Evolutionary conservation across 2,329 filamentous ascomycete genomes (phyloP), one percentile per base, ranked within the genome.

Genomic region (Xylariales sp.): DNA sequence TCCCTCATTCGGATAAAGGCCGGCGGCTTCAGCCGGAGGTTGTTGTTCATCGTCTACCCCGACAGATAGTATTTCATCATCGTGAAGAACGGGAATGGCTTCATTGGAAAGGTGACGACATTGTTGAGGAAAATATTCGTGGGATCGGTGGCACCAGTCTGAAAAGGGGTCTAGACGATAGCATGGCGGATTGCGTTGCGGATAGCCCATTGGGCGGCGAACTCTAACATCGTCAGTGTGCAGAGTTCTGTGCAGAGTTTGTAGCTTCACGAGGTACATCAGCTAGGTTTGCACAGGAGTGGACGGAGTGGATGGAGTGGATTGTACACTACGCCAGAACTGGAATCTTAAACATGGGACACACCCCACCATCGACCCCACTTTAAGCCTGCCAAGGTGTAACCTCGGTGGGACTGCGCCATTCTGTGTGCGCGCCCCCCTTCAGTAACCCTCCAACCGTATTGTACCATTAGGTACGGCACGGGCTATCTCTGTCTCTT

Each of bases 361-460:
- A 41, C 12, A 63, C 43, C 61, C 45, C 46, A 57, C 63, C 30
- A 56, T 30, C 16, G 1, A 46, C 45, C 30, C 62, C 55, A 55
- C 62, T 16, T 16, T 43, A 43, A 34, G 56, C 56, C 50, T 52
- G 32, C 39, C 41, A 54, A 64, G 55, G 57, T 50, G 62, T 41
- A 48, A 65, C 39, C 41, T 62, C n/a, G 56, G 45, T 56, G 57
- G 50, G 50, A 62, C 36, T 62, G 57, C 63, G 34, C 56, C 64
- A 57, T 56, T 39, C 36, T 39, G 8, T 39, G 23, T 23, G 23
- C 23, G 23, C 39, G 10, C 39, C 12, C 39, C 5, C 39, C 39
- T 3, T 34, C 32, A 36, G 55, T 30, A 49, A 5, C 46, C 46
- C 18, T 12, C 12, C 9, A 41, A 8, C 32, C 23, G 23, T 23